Base-by-base conservation (phyloP, 2,329 filamentous ascomycete species). In the Fusarium concolor region DNA sequence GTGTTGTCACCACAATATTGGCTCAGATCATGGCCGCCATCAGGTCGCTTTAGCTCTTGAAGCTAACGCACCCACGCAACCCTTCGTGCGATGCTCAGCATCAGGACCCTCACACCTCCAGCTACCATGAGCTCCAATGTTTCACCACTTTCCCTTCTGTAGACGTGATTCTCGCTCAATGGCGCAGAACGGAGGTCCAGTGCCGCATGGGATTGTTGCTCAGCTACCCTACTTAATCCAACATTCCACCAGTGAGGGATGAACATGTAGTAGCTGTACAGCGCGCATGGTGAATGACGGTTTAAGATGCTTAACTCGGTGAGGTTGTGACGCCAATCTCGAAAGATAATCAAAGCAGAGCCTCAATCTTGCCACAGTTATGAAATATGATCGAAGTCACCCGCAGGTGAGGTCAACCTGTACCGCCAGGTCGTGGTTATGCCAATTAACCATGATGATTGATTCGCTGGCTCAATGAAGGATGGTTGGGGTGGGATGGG, bases 161-260 rank as follows among this genome's bases (percentile, higher is more conserved):
- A 65, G 46, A 49, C 51, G 53, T 51, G 58, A 58, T 65, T 63
- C 57, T 65, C 24, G 14, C 20, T 47, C 50, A 54, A 57, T 45
- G 41, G 24, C 42, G 50, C 49, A 33, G 46, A 29, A 18, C 29
- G 15, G 46, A 41, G 56, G 26, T 44, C 43, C 39, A 44, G 63
- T 54, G 49, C 38, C 37, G 42, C 47, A 51, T 41, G 53, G 57
- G 56, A 49, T 45, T 47, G 45, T 59, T 55, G 38, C 41, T 24
- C 38, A 61, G 44, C 43, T 56, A 47, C 42, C 62, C 55, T 55
- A 51, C 52, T 55, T 61, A 20, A 54, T 50, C 45, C 31, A 35
- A 29, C 33, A 56, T 69, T 52, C 65, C 51, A 67, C 62, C 65
- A 71, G 65, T 71, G 44, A 71, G 58, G 46, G 33, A 37, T 22